phyloP scores from a whole-genome alignment of 2,329 filamentous ascomycete species.

The Colletotrichum horii region DNA sequence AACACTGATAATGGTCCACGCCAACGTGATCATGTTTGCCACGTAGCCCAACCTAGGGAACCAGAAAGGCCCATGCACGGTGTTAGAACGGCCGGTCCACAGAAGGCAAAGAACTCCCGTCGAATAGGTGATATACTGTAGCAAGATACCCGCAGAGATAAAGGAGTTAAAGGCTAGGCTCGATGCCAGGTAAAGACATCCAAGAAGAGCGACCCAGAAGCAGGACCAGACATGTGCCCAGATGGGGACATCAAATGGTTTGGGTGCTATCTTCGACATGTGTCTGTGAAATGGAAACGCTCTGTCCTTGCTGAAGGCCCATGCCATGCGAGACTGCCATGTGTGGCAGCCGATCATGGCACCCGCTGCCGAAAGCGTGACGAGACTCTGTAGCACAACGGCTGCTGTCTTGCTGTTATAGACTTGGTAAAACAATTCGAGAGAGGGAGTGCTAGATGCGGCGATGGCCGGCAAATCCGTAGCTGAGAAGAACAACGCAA shows the following conservation, averaged over 20 bases:
- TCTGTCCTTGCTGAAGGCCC: background rate
- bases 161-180: background rate
- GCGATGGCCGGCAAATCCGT: background rate
- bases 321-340: background rate
- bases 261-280: background rate
- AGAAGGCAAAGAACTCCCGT: background rate
- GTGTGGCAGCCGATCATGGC: background rate
- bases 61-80: background rate
- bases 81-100: background rate
- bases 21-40: background rate
- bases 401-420: background rate
- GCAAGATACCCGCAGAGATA: background rate
- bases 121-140: background rate
- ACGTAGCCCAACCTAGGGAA: background rate
- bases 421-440: background rate
- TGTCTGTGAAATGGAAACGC: background rate
- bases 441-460: background rate
- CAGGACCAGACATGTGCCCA: background rate
- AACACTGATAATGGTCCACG: background rate
- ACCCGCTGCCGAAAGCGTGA: background rate
- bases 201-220: background rate
- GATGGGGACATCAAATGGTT: background rate
- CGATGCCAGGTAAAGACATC: background rate
- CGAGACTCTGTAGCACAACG: background rate
- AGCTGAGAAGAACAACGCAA: background rate